Conservation (phyloP, 148 eudicot species). For the Silene uniflora region DNA sequence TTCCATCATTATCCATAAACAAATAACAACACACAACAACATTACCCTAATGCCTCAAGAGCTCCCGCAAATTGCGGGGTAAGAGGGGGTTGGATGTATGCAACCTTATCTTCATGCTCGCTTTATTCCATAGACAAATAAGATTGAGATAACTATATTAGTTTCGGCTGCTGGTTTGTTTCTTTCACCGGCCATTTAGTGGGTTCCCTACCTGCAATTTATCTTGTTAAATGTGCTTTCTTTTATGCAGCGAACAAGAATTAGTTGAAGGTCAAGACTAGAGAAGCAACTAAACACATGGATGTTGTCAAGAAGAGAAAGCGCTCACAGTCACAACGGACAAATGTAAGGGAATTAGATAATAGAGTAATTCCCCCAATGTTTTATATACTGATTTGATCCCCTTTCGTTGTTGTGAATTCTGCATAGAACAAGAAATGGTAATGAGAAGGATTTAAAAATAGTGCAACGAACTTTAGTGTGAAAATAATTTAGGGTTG, state of each 20-base stretch:
- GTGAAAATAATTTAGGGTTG: background rate
- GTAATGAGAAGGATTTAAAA: background rate
- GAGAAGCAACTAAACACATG: background rate
- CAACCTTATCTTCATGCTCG: no score
- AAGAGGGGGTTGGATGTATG: no score
- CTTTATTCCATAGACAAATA: background rate
- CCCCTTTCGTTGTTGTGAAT: background rate
- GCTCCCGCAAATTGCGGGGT: no score
- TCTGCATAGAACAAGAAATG: background rate
- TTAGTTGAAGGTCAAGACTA: background rate
- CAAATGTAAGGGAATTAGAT: background rate
- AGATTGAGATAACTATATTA: background rate
- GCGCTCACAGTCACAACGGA: background rate
- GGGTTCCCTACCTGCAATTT: background rate
- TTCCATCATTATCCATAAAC: no score
- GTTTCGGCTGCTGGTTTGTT: background rate
- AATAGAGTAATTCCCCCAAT: background rate
- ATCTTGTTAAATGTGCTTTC: background rate
- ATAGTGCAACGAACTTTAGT: background rate
- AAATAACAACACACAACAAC: no score
- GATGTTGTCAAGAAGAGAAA: conserved; percentile 1
- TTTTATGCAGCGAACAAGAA: background rate
- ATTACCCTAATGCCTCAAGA: no score
- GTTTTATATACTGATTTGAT: background rate
- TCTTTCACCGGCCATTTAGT: background rate